phyloP scores from a whole-genome alignment of 306 rosid species.

The Hippophae rhamnoides region DNA sequence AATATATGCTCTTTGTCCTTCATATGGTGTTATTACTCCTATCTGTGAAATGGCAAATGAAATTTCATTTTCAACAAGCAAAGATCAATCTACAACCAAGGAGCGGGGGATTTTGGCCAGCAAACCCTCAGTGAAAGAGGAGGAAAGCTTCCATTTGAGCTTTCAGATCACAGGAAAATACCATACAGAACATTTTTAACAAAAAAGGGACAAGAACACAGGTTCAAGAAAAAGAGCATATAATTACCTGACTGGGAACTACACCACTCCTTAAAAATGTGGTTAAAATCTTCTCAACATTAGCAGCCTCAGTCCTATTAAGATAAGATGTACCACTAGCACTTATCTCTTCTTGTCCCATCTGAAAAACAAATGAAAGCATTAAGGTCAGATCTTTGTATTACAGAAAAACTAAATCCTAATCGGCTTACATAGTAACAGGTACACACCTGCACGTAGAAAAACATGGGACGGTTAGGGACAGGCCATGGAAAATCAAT shows the following conservation, averaged over 20 bases:
- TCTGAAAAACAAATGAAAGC: slow-evolving; percentile 38
- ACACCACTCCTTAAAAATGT: slow-evolving; percentile 98
- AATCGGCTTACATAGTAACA: neutral
- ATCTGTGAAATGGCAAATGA: slow-evolving; percentile 33
- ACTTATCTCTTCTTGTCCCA: slow-evolving; percentile 99
- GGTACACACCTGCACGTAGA: slow-evolving; percentile 80
- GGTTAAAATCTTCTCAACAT: slow-evolving; percentile 96
- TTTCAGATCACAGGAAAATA: no score
- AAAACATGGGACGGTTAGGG: slow-evolving; percentile 97
- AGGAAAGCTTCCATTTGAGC: no score
- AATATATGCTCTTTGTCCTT: slow-evolving; percentile 96
- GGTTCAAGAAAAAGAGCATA: neutral
- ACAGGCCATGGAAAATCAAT: slow-evolving; percentile 99
- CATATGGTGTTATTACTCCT: slow-evolving; percentile 97
- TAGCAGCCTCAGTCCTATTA: slow-evolving; percentile 98
- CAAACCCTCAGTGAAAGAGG: no score
- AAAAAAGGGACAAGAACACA: neutral
- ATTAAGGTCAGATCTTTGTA: neutral
- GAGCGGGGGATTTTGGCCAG: no score
- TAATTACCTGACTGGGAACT: slow-evolving; percentile 82
- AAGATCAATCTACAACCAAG: no score
- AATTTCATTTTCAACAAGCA: no score
- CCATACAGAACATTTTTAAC: no score
- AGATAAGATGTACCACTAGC: slow-evolving; percentile 97
- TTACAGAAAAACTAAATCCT: neutral